phyloP scores from a whole-genome alignment of 768 basidiomycete species.

The Xerocomus spinulosus region DNA sequence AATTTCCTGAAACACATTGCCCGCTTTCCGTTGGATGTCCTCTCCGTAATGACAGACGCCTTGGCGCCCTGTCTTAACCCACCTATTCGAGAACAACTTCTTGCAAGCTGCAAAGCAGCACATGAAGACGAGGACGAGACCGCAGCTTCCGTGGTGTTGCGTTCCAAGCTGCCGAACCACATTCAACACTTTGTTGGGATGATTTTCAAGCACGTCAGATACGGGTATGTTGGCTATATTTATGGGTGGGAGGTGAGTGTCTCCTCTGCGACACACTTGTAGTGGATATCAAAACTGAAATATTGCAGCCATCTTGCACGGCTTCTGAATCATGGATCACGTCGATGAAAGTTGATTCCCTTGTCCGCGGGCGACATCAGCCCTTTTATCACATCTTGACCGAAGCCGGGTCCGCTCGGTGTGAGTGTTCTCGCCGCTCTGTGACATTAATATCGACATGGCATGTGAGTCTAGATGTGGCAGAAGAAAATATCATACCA shows the following conservation, averaged over 20 bases:
- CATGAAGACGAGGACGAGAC: conserved; percentile 31
- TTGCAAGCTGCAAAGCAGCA: conserved; percentile 27
- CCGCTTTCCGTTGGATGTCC: conserved; percentile 40
- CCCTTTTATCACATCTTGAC: conserved; percentile 45
- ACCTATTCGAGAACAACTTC: conserved; percentile 24
- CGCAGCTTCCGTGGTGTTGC: conserved; percentile 23
- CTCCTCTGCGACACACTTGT: neutral
- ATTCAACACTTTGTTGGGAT: conserved; percentile 48
- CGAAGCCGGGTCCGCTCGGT: conserved; percentile 34
- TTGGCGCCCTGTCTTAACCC: conserved; percentile 33
- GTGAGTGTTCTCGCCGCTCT: conserved; percentile 24
- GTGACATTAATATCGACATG: neutral
- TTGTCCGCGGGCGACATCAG: conserved; percentile 41
- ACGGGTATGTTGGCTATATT: conserved; percentile 42
- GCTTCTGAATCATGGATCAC: conserved; percentile 41
- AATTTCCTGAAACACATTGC: conserved; percentile 32
- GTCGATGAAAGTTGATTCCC: conserved; percentile 38
- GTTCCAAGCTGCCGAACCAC: conserved; percentile 19
- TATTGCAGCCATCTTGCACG: conserved; percentile 31
- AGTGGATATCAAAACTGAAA: neutral
- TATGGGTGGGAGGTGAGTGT: conserved; percentile 45
- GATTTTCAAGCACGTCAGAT: conserved; percentile 39
- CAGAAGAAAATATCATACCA: conserved; percentile 34
- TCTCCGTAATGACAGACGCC: conserved; percentile 37
- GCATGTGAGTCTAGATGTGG: conserved; percentile 26